Base-by-base conservation (phyloP, 768 basidiomycete species). In the Leccinum barrowsii region DNA sequence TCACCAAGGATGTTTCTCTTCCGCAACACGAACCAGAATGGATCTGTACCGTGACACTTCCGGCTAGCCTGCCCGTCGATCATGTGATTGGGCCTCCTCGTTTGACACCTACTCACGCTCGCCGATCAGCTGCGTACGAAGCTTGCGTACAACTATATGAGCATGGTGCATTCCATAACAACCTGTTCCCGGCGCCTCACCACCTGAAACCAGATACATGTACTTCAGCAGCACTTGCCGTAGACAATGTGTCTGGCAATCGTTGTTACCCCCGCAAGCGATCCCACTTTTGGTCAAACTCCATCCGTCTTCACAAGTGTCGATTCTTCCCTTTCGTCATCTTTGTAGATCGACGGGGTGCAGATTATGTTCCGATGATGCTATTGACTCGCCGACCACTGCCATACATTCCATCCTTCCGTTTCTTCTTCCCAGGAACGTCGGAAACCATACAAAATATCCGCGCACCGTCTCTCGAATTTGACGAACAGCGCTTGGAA, bases 311-410 rank as follows among this genome's bases (percentile, higher is more conserved):
- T 67, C 17, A 64, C 59, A n/a, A 60, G 28, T 37, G 53, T 60
- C 32, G 60, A 63, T 24, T 67, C 56, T 56, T 67, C 53, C 66
- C 77, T 7, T 70, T 89, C 32, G 73, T 91, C 42, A 68, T 76
- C 52, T 69, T 70, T 11, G 62, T 72, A 19, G 71, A 70, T 26
- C 65, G 67, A 24, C 69, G 19, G 22, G 62, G 54, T 50, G 63
- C 74, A 54, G 59, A 73, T n/a, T 80, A 83, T 62, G 80, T 79
- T 11, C 85, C 89, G 3, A 73, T 94, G 56, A 68, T 84, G 17
- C 68, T 94, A 35, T 75, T 94, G 42, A 89, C 90, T 7, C 80
- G 85, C 48, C 76, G 78, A 24, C 87, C 89, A 15, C 74, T 92
- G 7, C 89, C 91, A 2, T 64, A 73, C 22, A 65, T 92, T 21